Conservation (phyloP, 1,284 basidiomycete genomes). For the Termitomyces sp. region DNA sequence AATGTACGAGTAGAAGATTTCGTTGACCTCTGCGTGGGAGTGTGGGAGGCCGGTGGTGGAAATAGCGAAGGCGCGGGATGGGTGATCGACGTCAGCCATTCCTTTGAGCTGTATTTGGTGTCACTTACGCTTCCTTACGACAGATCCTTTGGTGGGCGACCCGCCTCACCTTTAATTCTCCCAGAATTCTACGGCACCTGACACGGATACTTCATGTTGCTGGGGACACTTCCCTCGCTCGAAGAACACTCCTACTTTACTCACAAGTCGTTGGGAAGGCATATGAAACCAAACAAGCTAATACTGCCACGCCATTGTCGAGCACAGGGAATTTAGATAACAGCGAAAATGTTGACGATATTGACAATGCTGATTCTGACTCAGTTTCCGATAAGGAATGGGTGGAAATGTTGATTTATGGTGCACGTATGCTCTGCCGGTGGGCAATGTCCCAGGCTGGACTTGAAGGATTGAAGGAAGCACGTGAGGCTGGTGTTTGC, state of each 20-base stretch:
- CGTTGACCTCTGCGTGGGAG: constrained; percentile 73
- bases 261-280: constrained; percentile 81
- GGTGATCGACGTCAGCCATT: constrained; percentile 63
- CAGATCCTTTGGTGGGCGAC: constrained; percentile 89
- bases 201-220: constrained; percentile 63
- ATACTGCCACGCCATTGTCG: constrained; percentile 20
- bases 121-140: constrained; percentile 2
- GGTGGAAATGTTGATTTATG: constrained; percentile 67
- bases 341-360: background rate
- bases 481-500: constrained; percentile 53
- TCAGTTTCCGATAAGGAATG: constrained; percentile 53
- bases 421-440: constrained; percentile 69
- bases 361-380: constrained; percentile 43
- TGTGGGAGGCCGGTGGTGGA: constrained; percentile 74
- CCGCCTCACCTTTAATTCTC: constrained; percentile 87
- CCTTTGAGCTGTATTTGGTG: constrained; percentile 4
- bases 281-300: constrained; percentile 35
- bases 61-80: constrained; percentile 57
- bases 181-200: constrained; percentile 79
- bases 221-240: constrained; percentile 64
- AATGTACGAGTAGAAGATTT: constrained; percentile 83
- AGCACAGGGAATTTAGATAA: constrained; percentile 17
- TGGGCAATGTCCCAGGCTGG: constrained; percentile 29
- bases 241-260: constrained; percentile 76
- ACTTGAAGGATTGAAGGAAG: constrained; percentile 42